Evolutionary conservation across 2,329 filamentous ascomycete species (phyloP).

Genomic region (Nakataea oryzae): DNA sequence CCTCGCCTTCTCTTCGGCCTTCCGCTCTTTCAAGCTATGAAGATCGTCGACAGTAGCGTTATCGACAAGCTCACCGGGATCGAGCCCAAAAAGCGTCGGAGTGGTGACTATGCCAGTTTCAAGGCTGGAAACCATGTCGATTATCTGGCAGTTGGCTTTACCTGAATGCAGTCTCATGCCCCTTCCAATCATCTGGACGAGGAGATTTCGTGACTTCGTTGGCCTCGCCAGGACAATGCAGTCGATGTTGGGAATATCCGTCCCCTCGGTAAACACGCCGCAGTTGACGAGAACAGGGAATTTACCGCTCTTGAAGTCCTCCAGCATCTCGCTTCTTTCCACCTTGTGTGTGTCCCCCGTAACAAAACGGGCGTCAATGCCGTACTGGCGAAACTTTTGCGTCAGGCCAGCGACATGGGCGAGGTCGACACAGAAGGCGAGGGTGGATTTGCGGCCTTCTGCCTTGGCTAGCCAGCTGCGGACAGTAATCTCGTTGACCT

Average conservation of each 20-base stretch:
- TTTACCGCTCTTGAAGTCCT: slow-evolving; percentile 63
- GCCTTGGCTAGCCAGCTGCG: slow-evolving; percentile 73
- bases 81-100: slow-evolving; percentile 85
- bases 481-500: slow-evolving; percentile 75
- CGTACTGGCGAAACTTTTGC: slow-evolving; percentile 61
- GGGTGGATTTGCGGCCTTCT: slow-evolving; percentile 61
- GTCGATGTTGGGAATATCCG: slow-evolving; percentile 95
- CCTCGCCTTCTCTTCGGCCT: slow-evolving; percentile 26
- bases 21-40: slow-evolving; percentile 38
- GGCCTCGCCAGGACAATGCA: slow-evolving; percentile 82
- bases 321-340: slow-evolving; percentile 59
- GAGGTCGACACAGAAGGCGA: slow-evolving; percentile 91
- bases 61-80: slow-evolving; percentile 68
- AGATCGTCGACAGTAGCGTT: slow-evolving; percentile 55
- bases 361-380: slow-evolving; percentile 76
- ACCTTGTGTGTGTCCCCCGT: slow-evolving; percentile 66
- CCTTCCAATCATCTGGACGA: slow-evolving; percentile 95
- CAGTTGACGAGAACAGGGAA: slow-evolving; percentile 91
- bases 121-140: slow-evolving; percentile 88
- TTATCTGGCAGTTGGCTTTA: slow-evolving; percentile 85
- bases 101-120: slow-evolving; percentile 79
- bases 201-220: slow-evolving; percentile 82
- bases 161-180: slow-evolving; percentile 74
- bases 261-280: slow-evolving; percentile 93
- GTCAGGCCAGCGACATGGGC: slow-evolving; percentile 70